Evolutionary conservation across 1,139 yeast species (phyloP), one percentile per base, ranked within the genome.

Genomic region (Meyerozyma sp.): DNA sequence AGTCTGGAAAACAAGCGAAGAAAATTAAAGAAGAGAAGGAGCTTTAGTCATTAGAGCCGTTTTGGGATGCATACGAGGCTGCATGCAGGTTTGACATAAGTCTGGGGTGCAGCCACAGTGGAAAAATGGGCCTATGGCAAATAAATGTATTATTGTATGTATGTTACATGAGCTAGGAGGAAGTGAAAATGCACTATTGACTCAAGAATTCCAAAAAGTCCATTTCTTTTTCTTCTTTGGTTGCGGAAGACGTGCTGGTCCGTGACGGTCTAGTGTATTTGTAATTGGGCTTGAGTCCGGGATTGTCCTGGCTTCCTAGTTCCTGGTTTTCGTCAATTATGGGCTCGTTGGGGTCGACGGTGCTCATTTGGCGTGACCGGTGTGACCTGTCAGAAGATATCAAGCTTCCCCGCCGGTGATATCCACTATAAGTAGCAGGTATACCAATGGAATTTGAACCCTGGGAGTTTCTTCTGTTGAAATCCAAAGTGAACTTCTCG

Each of bases 201-300:
- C 65, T 67, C 42, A 77, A 63, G 47, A 77, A 75, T 46, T 75
- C 81, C 49, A 75, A 41, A 46, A 77, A 66, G 52, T 76, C 81
- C 64, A 75, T 65, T 42, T 70, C 79, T 16, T 58, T 65, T 26
- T 63, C 68, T 1, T 56, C 57, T 5, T 41, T 44, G 25, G 18
- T 46, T 13, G 30, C 26, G 6, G 37, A 21, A 18, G 37, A 10
- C 27, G 11, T 18, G 26, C 37, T 34, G 5, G 25, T 14, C 14
- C 37, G 26, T 6, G 27, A 16, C 2, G 37, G 26, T 10, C 37
- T 11, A 11, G 21, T 10, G 10, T n/a, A 8, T 10, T 30, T 30
- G 34, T n/a, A 14, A 13, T 14, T 30, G 20, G 34, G 34, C 10
- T 9, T 13, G 20, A 14, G 16, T 30, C 34, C 34, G 4, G 5